Evolutionary conservation across 2,329 filamentous ascomycete species (phyloP).

Genomic region (Dactylellina drechsleri): DNA sequence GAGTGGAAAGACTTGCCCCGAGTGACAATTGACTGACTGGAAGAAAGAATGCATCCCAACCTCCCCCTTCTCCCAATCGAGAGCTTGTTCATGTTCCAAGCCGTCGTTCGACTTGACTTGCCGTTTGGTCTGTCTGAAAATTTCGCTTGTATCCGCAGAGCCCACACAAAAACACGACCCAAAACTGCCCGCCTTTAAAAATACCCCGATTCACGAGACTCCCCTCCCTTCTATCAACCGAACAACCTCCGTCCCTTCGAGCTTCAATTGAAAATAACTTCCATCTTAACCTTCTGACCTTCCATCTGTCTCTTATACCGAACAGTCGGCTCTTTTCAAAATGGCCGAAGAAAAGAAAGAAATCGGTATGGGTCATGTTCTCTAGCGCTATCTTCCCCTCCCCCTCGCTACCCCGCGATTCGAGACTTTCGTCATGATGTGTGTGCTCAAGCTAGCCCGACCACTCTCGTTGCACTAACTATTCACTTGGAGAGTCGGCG

Average conservation of each 20-base stretch:
- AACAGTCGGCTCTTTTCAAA: slow-evolving; percentile 19
- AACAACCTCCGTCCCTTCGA: slow-evolving; percentile 14
- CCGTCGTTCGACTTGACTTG: slow-evolving; percentile 1
- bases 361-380: slow-evolving; percentile 29
- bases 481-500: slow-evolving; percentile 30
- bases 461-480: slow-evolving; percentile 7
- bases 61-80: no score
- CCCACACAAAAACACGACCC: slow-evolving; percentile 51
- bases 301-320: not conserved
- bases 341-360: slow-evolving; percentile 54
- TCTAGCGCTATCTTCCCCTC: slow-evolving; percentile 21
- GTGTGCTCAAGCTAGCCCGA: slow-evolving; percentile 26
- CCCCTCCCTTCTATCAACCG: slow-evolving; percentile 7
- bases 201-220: slow-evolving; percentile 37
- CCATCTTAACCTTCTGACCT: not conserved
- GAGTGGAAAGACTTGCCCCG: slow-evolving; percentile 8
- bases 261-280: slow-evolving; percentile 36
- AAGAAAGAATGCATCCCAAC: no score
- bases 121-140: slow-evolving; percentile 26
- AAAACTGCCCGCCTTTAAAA: slow-evolving; percentile 52
- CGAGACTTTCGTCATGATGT: slow-evolving; percentile 58
- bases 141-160: slow-evolving; percentile 53
- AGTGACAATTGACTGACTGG: not conserved
- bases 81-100: no score
- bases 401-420: slow-evolving; percentile 55